Conservation (phyloP, 495 filamentous ascomycete species). For the Podospora pseudocomata region DNA sequence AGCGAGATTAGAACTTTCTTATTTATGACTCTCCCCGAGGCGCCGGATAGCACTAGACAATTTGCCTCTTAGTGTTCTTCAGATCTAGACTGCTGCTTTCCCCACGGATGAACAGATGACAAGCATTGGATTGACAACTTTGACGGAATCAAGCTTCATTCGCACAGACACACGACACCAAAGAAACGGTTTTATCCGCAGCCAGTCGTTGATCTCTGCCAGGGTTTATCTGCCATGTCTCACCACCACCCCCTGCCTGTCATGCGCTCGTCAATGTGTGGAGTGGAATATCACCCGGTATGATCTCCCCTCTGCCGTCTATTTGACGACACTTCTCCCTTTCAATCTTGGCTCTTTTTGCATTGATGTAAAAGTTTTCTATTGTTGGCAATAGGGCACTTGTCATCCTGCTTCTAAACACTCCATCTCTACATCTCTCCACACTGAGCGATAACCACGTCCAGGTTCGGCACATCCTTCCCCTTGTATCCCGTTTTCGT, state of each 20-base stretch:
- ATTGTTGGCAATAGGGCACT: constrained; percentile 1
- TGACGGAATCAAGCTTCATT: not conserved
- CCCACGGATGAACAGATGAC: not conserved
- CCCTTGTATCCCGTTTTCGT: constrained; percentile 68
- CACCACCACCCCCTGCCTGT: not conserved
- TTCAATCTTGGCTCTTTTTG: not conserved
- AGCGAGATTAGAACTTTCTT: not conserved
- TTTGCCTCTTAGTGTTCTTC: not conserved
- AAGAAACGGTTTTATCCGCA: not conserved
- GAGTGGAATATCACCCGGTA: not conserved
- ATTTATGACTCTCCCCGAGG: constrained; percentile 1
- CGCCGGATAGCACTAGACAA: not conserved
- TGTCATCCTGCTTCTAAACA: not conserved
- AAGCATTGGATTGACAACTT: not conserved
- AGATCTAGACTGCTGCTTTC: not conserved
- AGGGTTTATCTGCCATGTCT: not conserved
- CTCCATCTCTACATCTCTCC: constrained; percentile 69
- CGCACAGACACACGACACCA: not conserved
- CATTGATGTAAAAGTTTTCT: not conserved
- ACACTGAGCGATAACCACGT: constrained; percentile 81
- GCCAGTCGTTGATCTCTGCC: not conserved
- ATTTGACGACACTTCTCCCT: not conserved
- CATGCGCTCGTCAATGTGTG: not conserved
- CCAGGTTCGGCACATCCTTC: constrained; percentile 76
- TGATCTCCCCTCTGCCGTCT: not conserved